Evolutionary conservation across 441 rosid species (phyloP).

Genomic region (Breynia disticha): DNA sequence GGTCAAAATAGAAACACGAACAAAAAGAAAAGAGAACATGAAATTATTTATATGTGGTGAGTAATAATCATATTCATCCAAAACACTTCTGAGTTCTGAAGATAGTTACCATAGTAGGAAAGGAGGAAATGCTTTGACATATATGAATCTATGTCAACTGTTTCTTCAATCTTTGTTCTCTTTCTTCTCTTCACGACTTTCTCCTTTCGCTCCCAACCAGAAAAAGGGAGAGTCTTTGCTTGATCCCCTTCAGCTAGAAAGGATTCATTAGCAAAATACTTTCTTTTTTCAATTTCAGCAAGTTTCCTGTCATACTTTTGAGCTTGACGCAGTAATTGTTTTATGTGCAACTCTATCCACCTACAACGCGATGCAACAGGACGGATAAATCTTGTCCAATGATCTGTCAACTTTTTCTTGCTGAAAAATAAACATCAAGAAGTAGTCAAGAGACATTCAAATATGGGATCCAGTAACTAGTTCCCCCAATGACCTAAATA

Average conservation of each 20-base stretch:
- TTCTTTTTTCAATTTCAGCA: constrained; percentile 32
- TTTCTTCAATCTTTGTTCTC: constrained; percentile 66
- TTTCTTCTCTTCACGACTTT: constrained; percentile 53
- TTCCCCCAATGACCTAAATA: too few relatives aligned
- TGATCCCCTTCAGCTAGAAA: constrained; percentile 25
- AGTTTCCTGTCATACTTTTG: constrained; percentile 51
- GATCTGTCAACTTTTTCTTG: constrained; percentile 72
- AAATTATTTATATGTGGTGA: not conserved
- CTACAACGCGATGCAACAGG: constrained; percentile 80
- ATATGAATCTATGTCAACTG: constrained; percentile 38
- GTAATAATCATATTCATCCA: not conserved
- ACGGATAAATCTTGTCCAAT: constrained; percentile 63
- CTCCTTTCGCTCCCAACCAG: constrained; percentile 27
- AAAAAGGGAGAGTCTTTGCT: constrained; percentile 37
- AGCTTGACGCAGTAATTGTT: constrained; percentile 46
- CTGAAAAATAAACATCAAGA: constrained; percentile 24
- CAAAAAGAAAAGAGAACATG: constrained; percentile 2
- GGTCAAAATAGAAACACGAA: constrained; percentile 12
- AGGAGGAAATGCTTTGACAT: constrained; percentile 50
- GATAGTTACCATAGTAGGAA: constrained; percentile 54
- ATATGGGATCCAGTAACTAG: not conserved
- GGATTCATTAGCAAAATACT: constrained; percentile 33
- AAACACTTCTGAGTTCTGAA: constrained; percentile 5
- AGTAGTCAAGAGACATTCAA: constrained; percentile 3
- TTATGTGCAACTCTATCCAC: constrained; percentile 73